Evolutionary conservation across 2,329 filamentous ascomycete species (phyloP).

Genomic region (Hymenoscyphus occultus): DNA sequence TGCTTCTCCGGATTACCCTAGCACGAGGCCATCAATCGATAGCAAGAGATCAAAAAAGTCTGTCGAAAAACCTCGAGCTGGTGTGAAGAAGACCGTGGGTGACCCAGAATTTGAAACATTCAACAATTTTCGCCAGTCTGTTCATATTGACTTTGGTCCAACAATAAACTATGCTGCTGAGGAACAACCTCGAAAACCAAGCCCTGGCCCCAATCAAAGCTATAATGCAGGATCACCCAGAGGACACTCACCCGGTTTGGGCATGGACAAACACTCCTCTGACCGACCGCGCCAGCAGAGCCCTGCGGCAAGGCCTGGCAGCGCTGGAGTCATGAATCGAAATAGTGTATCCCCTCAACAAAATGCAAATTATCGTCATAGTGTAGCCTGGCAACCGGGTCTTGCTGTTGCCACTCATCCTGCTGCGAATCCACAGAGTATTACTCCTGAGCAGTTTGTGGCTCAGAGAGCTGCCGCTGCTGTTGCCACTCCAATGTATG

Average conservation of each 20-base stretch:
- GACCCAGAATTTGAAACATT: conserved; percentile 42
- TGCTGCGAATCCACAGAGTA: conserved; percentile 42
- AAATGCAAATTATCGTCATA: conserved; percentile 44
- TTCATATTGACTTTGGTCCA: conserved; percentile 80
- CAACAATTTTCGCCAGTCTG: conserved; percentile 32
- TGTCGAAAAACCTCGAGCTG: conserved; percentile 68
- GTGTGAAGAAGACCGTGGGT: conserved; percentile 76
- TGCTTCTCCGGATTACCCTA: conserved; percentile 74
- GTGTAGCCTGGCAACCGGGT: conserved; percentile 75
- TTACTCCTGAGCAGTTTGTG: conserved; percentile 81
- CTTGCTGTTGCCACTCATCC: conserved; percentile 50
- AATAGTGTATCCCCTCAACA: conserved; percentile 37
- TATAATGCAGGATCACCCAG: conserved; percentile 42
- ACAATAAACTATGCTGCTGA: conserved; percentile 55
- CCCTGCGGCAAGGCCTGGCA: conserved; percentile 30
- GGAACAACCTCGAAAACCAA: conserved; percentile 20
- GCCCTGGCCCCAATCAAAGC: conserved; percentile 66
- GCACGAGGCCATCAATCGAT: conserved; percentile 45
- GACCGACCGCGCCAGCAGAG: conserved; percentile 21
- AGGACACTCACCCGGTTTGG: conserved; percentile 14
- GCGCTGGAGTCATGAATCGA: conserved; percentile 38
- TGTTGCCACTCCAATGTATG: conserved; percentile 52
- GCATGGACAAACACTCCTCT: conserved; percentile 17
- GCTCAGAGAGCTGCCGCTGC: conserved; percentile 67
- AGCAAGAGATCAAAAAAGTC: conserved; percentile 48